phyloP scores from a whole-genome alignment of 495 filamentous ascomycete species.

The Annulohypoxylon maeteangense region DNA sequence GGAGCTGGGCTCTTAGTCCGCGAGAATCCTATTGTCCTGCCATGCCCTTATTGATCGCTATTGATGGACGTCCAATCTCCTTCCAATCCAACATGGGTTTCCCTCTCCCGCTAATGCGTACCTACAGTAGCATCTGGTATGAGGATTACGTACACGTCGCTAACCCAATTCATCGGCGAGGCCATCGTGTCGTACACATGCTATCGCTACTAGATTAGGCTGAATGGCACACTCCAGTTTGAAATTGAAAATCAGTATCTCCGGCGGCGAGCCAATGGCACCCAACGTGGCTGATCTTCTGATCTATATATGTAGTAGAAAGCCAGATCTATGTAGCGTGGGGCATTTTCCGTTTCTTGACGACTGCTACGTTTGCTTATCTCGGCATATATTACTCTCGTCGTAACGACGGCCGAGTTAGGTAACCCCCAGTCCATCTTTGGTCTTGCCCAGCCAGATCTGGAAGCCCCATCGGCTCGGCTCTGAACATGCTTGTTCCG shows the following conservation, averaged over 20 bases:
- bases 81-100: background rate
- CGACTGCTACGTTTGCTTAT: conserved; percentile 25
- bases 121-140: background rate
- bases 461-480: conserved; percentile 37
- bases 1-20: background rate
- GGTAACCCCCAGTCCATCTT: conserved; percentile 35
- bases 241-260: conserved; percentile 35
- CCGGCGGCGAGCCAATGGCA: conserved; percentile 39
- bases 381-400: conserved; percentile 21
- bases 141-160: background rate
- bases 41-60: background rate
- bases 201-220: conserved; percentile 32
- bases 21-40: background rate
- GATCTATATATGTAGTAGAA: conserved; percentile 37
- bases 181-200: conserved; percentile 2
- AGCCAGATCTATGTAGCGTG: conserved; percentile 40
- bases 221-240: conserved; percentile 27
- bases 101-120: background rate
- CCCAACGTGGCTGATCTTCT: conserved; percentile 37
- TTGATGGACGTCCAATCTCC: conserved; percentile 6
- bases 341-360: conserved; percentile 37
- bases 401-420: conserved; percentile 32
- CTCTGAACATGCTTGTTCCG: conserved; percentile 8
- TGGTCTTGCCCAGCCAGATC: conserved; percentile 30
- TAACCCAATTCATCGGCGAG: conserved; percentile 3